Percentiles rank a stretch among this genome's conserved stretches.
phyloP scores from a whole-genome alignment of 768 basidiomycete species.

The Mrakia blollopis region DNA sequence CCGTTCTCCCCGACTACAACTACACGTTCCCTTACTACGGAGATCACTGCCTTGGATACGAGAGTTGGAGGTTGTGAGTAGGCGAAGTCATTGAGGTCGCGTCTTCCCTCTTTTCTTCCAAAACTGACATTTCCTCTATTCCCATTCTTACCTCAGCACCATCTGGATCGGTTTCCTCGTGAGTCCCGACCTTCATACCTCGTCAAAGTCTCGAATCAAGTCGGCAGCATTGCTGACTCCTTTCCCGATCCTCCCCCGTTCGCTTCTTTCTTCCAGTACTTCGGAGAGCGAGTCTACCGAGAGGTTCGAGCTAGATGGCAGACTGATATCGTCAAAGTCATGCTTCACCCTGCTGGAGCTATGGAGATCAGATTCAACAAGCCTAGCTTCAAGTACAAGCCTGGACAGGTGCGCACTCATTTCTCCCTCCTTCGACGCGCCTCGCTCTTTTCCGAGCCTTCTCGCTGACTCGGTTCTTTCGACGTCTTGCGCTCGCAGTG shows the following conservation, averaged over 20 bases:
- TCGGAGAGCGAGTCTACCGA: constrained; percentile 76
- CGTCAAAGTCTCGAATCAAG: neutral
- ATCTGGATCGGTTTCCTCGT: constrained; percentile 78
- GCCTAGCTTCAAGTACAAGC: constrained; percentile 81
- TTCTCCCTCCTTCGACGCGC: neutral
- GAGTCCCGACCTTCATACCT: neutral
- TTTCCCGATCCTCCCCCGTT: neutral
- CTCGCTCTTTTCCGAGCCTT: neutral
- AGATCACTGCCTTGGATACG: constrained; percentile 83
- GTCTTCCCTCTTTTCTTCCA: no score
- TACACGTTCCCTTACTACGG: constrained; percentile 78
- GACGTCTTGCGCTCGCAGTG: constrained; percentile 46
- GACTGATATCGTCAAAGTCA: constrained; percentile 65
- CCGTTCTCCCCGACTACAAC: constrained; percentile 64
- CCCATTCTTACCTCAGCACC: constrained; percentile 43
- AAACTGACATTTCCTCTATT: neutral
- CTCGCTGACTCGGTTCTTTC: neutral
- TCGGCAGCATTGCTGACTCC: neutral
- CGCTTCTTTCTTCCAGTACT: constrained; percentile 51
- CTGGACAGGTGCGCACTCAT: constrained; percentile 35
- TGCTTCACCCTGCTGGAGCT: constrained; percentile 50
- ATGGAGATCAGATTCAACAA: constrained; percentile 93
- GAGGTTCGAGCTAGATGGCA: constrained; percentile 72
- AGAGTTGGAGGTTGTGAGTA: constrained; percentile 67
- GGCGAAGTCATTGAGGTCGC: no score